These are phyloP conservation scores for Dictyostelium citrinum DNA, from an alignment of 78 protist species.

Conservation along the genomic window DNA sequence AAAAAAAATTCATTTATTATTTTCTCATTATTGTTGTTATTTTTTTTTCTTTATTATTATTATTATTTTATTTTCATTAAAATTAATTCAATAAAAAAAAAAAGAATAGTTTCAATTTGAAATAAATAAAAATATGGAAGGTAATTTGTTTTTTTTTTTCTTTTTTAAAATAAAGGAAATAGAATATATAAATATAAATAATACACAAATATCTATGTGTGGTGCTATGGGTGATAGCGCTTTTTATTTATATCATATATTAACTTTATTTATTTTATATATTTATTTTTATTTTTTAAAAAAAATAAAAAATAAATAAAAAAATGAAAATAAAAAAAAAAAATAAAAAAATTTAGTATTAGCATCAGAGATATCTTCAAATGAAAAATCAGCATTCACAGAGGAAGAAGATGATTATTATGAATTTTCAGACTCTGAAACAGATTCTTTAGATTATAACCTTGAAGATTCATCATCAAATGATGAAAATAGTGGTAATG, in stretches of 20 bases:
- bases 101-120: neutral
- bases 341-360: neutral
- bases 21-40: neutral
- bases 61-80: neutral
- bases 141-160: neutral
- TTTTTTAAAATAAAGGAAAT: neutral
- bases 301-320: neutral
- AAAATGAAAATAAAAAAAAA: neutral
- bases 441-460: neutral
- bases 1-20: neutral
- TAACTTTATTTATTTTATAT: neutral
- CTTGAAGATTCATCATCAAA: neutral
- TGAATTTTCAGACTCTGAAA: neutral
- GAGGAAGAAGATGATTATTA: conserved; percentile 11
- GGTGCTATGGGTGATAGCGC: neutral
- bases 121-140: neutral
- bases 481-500: neutral
- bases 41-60: neutral
- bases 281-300: neutral
- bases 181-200: neutral
- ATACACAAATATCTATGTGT: neutral
- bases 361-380: neutral
- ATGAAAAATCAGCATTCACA: neutral
- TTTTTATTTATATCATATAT: neutral
- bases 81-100: neutral